These are phyloP conservation scores for Cordyceps fumosorosea DNA, from an alignment of 2,329 filamentous ascomycete species.

Conservation along the genomic window DNA sequence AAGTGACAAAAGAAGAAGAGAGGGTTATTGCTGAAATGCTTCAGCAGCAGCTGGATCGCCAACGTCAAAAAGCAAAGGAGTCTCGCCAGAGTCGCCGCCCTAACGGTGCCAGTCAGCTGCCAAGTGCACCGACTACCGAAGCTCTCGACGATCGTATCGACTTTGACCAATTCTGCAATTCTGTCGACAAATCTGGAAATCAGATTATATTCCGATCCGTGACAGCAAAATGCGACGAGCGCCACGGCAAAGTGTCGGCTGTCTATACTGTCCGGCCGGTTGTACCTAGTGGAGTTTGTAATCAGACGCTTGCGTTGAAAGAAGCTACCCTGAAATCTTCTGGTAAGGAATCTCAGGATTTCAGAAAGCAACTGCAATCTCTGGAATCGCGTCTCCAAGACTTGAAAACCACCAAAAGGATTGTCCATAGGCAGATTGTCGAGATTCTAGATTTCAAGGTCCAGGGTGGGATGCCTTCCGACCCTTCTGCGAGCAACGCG, in stretches of 20 bases:
- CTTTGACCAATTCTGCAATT: conserved; percentile 61
- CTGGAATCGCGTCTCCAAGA: conserved; percentile 72
- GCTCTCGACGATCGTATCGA: conserved; percentile 36
- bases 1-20: conserved; percentile 62
- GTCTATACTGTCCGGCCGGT: conserved; percentile 69
- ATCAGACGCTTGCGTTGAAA: conserved; percentile 67
- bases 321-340: conserved; percentile 54
- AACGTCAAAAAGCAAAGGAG: conserved; percentile 58
- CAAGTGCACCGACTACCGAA: conserved; percentile 23
- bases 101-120: conserved; percentile 25
- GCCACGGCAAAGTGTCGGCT: conserved; percentile 58
- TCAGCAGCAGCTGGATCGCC: conserved; percentile 63
- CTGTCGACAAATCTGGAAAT: conserved; percentile 58
- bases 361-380: conserved; percentile 69
- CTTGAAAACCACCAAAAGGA: conserved; percentile 64
- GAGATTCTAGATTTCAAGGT: conserved; percentile 81
- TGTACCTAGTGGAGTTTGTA: conserved; percentile 45
- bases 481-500: conserved; percentile 28
- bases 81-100: conserved; percentile 54
- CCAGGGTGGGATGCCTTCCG: conserved; percentile 41
- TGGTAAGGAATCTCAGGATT: conserved; percentile 51
- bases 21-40: conserved; percentile 64
- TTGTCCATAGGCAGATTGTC: conserved; percentile 71
- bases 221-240: conserved; percentile 59
- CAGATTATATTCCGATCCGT: conserved; percentile 64